phyloP scores from a whole-genome alignment of 1,139 yeast species.

The Pneumocystis wakefieldiae region DNA sequence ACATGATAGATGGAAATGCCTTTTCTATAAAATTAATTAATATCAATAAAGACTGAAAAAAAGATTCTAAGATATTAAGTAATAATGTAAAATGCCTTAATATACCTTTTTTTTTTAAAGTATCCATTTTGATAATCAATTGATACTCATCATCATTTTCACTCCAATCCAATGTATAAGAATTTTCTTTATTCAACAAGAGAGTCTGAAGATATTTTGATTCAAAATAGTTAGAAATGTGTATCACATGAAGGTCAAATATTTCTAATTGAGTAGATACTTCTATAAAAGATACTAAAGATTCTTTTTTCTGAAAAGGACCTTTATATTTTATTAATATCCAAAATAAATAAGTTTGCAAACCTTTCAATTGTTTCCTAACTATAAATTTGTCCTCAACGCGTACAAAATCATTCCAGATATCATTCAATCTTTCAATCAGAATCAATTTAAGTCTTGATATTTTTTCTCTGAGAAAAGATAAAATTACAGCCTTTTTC shows the following conservation, averaged over 20 bases:
- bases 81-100: neutral
- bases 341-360: neutral
- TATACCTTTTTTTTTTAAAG: neutral
- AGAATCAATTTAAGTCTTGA: neutral
- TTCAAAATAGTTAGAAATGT: neutral
- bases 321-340: neutral
- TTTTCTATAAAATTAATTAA: neutral
- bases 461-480: neutral
- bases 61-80: neutral
- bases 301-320: neutral
- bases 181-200: neutral
- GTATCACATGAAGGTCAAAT: neutral
- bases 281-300: neutral
- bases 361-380: neutral
- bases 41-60: neutral
- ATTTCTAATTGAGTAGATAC: neutral
- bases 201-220: neutral
- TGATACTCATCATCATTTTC: neutral
- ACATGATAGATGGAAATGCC: neutral
- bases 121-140: neutral
- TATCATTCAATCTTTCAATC: neutral
- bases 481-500: neutral
- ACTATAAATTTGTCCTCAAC: neutral
- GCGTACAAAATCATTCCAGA: neutral
- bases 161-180: neutral